Base-by-base conservation (phyloP, 2,329 filamentous ascomycete genomes). In the Ascocoryne sarcoides region DNA sequence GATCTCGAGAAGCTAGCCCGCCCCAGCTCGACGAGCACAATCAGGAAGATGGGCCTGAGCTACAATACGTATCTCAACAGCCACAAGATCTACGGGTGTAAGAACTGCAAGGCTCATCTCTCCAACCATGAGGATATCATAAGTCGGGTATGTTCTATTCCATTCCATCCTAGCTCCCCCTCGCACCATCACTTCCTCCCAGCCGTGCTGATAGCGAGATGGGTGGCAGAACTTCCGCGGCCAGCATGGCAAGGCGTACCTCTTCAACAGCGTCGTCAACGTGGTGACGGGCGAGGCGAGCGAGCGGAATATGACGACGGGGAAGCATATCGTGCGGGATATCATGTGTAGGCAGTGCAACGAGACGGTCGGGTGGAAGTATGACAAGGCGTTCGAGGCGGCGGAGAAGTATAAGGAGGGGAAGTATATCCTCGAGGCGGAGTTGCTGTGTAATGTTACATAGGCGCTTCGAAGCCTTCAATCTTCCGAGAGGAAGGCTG, bases 331-430 rank as follows among this genome's bases (percentile, higher is more conserved):
- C 42, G 92, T 98, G 35, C 82, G 92, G 43, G 92, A 98, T 62
- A 95, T 98, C 56, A 71, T 71, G 43, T 98, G 92, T 68, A 76
- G 83, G 43, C 85, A 94, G 64, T 98, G 92, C 74, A 84, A 83
- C 60, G 84, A 89, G 62, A 84, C 82, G 20, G 92, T 98, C 39
- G 92, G 92, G 26, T 98, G 92, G 92, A 96, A 95, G 64, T 98
- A 98, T 62, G 92, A 98, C 65, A 95, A 93, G 68, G 92, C 92
- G 1, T 96, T 84, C 62, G 92, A 98, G 68, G 65, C 70, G 23
- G 81, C 74, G 49, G 90, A 98, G 73, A 95, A 95, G 67, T 98
- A 98, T 67, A 98, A 98, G 70, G 92, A 98, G 71, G 89, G 88
- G 41, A 98, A 96, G 67, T 96, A 84, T 62, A 98, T 98, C 45